phyloP scores from a whole-genome alignment of 306 rosid genomes.

The Alnus rubra region DNA sequence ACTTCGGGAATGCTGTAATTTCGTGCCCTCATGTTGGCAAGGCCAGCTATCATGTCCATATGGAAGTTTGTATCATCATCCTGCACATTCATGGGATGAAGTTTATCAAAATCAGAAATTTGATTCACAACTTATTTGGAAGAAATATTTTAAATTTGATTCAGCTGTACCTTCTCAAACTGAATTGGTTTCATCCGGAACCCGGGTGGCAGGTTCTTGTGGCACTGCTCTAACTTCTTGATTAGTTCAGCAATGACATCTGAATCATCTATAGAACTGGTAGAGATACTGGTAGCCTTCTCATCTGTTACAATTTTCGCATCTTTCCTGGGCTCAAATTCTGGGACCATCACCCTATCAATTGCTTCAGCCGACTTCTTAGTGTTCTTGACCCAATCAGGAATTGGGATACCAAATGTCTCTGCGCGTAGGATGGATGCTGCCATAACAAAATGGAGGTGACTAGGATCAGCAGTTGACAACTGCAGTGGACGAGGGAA shows the following conservation, averaged over 20 bases:
- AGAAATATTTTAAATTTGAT: background rate
- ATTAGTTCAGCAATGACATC: conserved; percentile 75
- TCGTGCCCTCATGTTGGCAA: conserved; percentile 98
- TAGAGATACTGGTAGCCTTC: conserved; percentile 71
- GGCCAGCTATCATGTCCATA: conserved; percentile 93
- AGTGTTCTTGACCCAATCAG: conserved; percentile 80
- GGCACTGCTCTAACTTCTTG: conserved; percentile 58
- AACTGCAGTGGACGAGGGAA: conserved; percentile 87
- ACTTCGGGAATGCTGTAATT: conserved; percentile 95
- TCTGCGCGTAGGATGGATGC: conserved; percentile 84
- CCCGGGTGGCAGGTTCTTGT: conserved; percentile 52
- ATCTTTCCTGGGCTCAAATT: conserved; percentile 82
- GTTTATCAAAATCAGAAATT: background rate
- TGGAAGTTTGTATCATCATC: conserved; percentile 97
- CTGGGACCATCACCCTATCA: conserved; percentile 73
- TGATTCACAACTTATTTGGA: background rate
- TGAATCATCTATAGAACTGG: conserved; percentile 83
- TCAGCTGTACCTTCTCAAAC: conserved; percentile 72
- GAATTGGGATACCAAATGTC: conserved; percentile 84
- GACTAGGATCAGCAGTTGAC: conserved; percentile 67
- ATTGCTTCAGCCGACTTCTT: conserved; percentile 70
- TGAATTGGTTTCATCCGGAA: conserved; percentile 96
- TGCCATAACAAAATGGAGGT: conserved; percentile 79
- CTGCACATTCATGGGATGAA: conserved; percentile 44
- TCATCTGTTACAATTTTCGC: conserved; percentile 90